Evolutionary conservation across 2,329 filamentous ascomycete genomes (phyloP).

Genomic region (Aspergillus felis): DNA sequence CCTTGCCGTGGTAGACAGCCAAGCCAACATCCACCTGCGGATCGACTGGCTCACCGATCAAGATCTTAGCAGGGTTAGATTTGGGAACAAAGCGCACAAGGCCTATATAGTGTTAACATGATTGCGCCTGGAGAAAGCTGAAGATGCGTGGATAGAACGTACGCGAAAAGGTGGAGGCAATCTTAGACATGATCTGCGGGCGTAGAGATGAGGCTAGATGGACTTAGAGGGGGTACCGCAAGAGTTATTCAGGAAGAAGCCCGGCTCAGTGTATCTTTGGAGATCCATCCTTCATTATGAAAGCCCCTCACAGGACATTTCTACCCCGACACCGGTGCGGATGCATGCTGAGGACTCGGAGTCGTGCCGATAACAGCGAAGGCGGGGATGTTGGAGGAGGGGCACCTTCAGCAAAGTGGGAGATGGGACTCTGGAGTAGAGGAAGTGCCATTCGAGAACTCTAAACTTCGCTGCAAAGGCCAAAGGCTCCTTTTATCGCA

Average conservation of each 20-base stretch:
- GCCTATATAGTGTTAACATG: constrained; percentile 37
- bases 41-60: constrained; percentile 56
- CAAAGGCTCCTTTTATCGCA: neutral
- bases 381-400: constrained; percentile 14
- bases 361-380: neutral
- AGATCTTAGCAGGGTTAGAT: constrained; percentile 45
- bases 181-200: constrained; percentile 27
- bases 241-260: neutral
- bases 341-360: neutral
- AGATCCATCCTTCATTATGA: neutral
- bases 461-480: neutral
- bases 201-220: neutral
- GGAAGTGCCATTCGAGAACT: neutral
- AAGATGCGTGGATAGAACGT: constrained; percentile 6
- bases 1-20: constrained; percentile 53
- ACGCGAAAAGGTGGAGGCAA: constrained; percentile 37
- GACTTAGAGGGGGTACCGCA: neutral
- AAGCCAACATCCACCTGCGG: constrained; percentile 54
- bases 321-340: constrained; percentile 17
- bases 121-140: neutral
- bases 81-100: constrained; percentile 58
- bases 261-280: neutral
- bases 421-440: neutral
- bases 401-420: constrained; percentile 7
- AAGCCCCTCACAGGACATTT: constrained; percentile 16